phyloP scores from a whole-genome alignment of 768 basidiomycete species.

The Dentipellis sp. region DNA sequence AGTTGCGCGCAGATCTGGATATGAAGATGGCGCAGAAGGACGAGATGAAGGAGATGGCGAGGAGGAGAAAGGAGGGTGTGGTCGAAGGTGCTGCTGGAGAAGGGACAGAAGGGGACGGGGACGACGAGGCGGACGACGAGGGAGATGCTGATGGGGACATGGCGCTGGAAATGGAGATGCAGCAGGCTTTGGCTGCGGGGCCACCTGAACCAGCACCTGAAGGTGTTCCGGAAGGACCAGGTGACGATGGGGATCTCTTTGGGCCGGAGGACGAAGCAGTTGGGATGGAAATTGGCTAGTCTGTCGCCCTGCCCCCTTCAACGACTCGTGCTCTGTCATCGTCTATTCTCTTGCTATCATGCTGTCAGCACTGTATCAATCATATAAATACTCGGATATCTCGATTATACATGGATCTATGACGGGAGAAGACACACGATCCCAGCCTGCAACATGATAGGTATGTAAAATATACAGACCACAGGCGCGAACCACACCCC shows the following conservation, averaged over 20 bases:
- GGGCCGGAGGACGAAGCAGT: neutral
- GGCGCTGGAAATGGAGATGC: neutral
- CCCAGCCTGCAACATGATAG: slow-evolving; percentile 64
- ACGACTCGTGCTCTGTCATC: neutral
- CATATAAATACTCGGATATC: neutral
- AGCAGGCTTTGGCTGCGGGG: neutral
- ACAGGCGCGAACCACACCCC: slow-evolving; percentile 82
- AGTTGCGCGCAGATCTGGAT: slow-evolving; percentile 78
- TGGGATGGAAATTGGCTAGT: slow-evolving; percentile 3
- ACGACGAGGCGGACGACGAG: slow-evolving; percentile 20
- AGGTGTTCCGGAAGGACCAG: neutral
- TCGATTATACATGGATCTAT: neutral
- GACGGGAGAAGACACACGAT: slow-evolving; percentile 34
- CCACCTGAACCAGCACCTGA: neutral
- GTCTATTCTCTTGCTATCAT: neutral
- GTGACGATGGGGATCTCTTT: slow-evolving; percentile 1
- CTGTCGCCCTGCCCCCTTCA: neutral
- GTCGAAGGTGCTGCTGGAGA: slow-evolving; percentile 29
- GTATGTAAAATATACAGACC: slow-evolving; percentile 68
- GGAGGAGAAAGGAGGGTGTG: slow-evolving; percentile 62
- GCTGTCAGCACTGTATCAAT: neutral
- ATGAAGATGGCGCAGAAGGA: slow-evolving; percentile 76
- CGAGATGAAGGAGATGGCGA: slow-evolving; percentile 67
- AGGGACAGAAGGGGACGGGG: slow-evolving; percentile 27
- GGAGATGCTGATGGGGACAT: slow-evolving; percentile 19